Conservation (phyloP, 2,329 filamentous ascomycete genomes). For the Fusarium udum region DNA sequence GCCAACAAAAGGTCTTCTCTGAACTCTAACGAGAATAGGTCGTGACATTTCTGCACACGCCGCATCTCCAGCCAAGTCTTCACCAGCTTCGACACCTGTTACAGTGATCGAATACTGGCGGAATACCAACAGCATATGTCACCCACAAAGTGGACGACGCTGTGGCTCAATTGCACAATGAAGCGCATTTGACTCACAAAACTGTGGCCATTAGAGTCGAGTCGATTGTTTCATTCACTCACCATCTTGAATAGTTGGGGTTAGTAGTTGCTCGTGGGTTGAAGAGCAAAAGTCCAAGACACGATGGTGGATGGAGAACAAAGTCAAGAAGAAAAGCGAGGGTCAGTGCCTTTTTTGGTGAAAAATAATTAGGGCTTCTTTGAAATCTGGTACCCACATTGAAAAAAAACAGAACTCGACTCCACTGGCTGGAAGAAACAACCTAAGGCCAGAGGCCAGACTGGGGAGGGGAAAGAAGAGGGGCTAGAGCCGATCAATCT, state of each 20-base stretch:
- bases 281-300: conserved; percentile 48
- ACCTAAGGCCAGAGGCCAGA: neutral
- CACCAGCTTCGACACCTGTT: conserved; percentile 53
- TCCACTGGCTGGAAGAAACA: conserved; percentile 6
- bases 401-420: neutral
- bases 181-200: conserved; percentile 49
- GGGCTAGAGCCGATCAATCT: conserved; percentile 5
- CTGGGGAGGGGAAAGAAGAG: conserved; percentile 6
- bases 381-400: conserved; percentile 29
- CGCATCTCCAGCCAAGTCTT: conserved; percentile 73
- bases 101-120: conserved; percentile 43
- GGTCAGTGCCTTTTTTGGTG: conserved; percentile 43
- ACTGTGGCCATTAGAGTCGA: conserved; percentile 53
- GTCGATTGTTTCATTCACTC: conserved; percentile 47
- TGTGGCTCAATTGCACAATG: conserved; percentile 47
- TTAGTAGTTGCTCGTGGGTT: conserved; percentile 50
- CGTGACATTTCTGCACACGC: conserved; percentile 64
- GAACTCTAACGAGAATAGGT: conserved; percentile 86
- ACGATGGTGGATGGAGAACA: conserved; percentile 44
- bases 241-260: conserved; percentile 54
- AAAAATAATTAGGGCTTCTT: conserved; percentile 51
- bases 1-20: conserved; percentile 80
- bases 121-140: conserved; percentile 47
- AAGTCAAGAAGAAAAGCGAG: conserved; percentile 41
- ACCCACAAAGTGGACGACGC: conserved; percentile 40